Percentiles rank a stretch among this genome's conserved stretches.
These are phyloP conservation scores for Aureobasidium sp. DNA, from an alignment of 2,329 filamentous ascomycete species.

Conservation along the genomic window DNA sequence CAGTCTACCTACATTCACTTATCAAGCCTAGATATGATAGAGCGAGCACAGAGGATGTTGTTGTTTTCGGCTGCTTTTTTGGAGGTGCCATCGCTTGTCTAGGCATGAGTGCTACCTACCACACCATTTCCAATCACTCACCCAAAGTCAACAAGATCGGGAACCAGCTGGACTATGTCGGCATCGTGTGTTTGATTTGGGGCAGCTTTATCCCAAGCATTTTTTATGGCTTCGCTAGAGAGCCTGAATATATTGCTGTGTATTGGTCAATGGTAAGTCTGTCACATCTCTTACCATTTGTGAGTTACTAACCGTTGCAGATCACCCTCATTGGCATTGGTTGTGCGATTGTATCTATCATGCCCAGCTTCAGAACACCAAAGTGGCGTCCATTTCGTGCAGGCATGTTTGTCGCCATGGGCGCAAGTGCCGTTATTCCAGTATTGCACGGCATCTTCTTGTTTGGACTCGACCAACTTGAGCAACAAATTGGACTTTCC, in stretches of 20 bases:
- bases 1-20: conserved; percentile 48
- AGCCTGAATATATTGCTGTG: conserved; percentile 54
- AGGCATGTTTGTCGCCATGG: conserved; percentile 82
- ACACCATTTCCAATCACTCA: conserved; percentile 81
- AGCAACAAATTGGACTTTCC: conserved; percentile 67
- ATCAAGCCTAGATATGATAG: conserved; percentile 60
- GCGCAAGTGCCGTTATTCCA: conserved; percentile 74
- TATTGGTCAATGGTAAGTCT: conserved; percentile 51
- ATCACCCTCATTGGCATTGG: conserved; percentile 71
- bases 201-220: conserved; percentile 85
- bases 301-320: conserved; percentile 36
- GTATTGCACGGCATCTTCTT: conserved; percentile 66
- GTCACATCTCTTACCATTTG: no score
- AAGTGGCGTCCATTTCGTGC: conserved; percentile 79
- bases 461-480: conserved; percentile 60
- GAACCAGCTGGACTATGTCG: conserved; percentile 90
- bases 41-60: conserved; percentile 56
- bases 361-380: conserved; percentile 78
- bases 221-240: conserved; percentile 77
- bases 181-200: conserved; percentile 86
- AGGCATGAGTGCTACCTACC: conserved; percentile 60
- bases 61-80: conserved; percentile 74
- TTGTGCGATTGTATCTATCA: conserved; percentile 68
- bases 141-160: conserved; percentile 69
- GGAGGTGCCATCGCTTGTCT: conserved; percentile 48